phyloP scores from a whole-genome alignment of 2,329 filamentous ascomycete species.

The Harringtonia lauricola region DNA sequence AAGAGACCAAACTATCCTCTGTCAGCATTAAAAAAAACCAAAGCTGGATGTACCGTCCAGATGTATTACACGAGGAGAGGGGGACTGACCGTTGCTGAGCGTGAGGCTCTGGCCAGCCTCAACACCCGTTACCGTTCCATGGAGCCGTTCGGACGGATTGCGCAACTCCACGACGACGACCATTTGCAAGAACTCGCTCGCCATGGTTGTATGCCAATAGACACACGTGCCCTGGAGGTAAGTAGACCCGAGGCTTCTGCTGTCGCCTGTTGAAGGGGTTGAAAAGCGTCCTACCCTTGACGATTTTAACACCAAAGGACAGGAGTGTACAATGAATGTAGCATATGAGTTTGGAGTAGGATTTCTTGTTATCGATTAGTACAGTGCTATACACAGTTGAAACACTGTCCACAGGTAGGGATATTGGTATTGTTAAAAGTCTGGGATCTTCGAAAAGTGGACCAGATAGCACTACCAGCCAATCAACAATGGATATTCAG shows the following conservation, averaged over 20 bases:
- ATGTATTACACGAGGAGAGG: not conserved
- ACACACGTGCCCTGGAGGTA: not conserved
- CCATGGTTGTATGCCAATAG: conserved; percentile 34
- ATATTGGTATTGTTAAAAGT: too few relatives aligned
- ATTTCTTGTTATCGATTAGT: too few relatives aligned
- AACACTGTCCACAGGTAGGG: too few relatives aligned
- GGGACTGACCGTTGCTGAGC: conserved; percentile 57
- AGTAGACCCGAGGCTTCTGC: not conserved
- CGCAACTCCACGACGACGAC: conserved; percentile 51
- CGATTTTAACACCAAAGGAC: too few relatives aligned
- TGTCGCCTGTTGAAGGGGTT: too few relatives aligned
- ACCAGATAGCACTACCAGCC: too few relatives aligned
- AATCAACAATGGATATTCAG: too few relatives aligned
- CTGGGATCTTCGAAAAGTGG: too few relatives aligned
- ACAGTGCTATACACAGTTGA: too few relatives aligned
- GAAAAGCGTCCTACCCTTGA: too few relatives aligned
- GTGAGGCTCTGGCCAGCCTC: conserved; percentile 55
- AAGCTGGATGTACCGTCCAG: not conserved
- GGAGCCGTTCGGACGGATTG: conserved; percentile 51
- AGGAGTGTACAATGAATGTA: too few relatives aligned
- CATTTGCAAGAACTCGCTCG: conserved; percentile 63
- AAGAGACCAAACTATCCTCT: conserved; percentile 24
- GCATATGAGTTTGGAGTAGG: too few relatives aligned
- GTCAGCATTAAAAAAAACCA: not conserved
- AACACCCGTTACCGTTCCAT: conserved; percentile 61